phyloP scores from a whole-genome alignment of 169 alveolate genomes.

The Plasmodium vivax region DNA sequence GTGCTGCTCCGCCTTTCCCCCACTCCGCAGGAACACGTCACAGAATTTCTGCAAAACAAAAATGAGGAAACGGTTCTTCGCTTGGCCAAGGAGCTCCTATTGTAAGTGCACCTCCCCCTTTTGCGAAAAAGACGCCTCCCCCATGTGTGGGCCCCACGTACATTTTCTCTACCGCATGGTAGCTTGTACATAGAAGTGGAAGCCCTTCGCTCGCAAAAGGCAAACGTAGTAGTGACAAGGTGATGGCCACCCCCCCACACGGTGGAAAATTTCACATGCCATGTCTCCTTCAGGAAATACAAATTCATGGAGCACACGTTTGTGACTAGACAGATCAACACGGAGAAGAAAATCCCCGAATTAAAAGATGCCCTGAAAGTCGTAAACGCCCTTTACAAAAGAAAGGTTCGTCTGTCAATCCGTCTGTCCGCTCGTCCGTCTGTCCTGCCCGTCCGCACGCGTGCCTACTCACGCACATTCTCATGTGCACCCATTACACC shows the following conservation, averaged over 20 bases:
- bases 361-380: constrained; percentile 81
- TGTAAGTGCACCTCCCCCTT: constrained; percentile 10
- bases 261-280: background rate
- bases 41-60: constrained; percentile 73
- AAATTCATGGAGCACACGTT: constrained; percentile 84
- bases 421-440: background rate
- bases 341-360: constrained; percentile 83
- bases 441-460: too few relatives aligned
- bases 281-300: constrained; percentile 77
- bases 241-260: background rate
- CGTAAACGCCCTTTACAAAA: constrained; percentile 49
- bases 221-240: background rate
- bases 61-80: constrained; percentile 73
- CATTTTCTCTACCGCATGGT: background rate
- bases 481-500: background rate
- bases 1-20: background rate
- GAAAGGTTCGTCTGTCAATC: constrained; percentile 27
- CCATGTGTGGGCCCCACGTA: background rate
- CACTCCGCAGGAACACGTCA: constrained; percentile 52
- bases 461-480: background rate
- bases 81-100: constrained; percentile 66
- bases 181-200: background rate
- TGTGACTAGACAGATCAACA: constrained; percentile 78
- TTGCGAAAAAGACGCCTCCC: background rate
- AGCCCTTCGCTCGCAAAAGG: background rate